These are phyloP conservation scores for Geranium incanum DNA, from an alignment of 441 rosid species.

Conservation along the genomic window DNA sequence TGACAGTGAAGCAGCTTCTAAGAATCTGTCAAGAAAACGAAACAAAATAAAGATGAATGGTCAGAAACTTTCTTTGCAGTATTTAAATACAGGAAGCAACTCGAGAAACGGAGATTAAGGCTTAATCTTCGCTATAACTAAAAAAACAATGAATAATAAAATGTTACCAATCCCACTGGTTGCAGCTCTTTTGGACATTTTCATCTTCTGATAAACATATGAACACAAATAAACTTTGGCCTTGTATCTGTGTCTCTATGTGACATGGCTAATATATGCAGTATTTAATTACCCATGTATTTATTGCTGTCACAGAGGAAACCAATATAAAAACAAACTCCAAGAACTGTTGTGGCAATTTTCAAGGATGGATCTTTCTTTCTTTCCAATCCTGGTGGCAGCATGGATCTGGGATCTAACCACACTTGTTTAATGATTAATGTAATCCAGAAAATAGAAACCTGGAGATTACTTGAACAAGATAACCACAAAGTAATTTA, in stretches of 20 bases:
- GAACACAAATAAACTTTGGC: background rate
- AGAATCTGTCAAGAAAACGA: slow-evolving; percentile 5
- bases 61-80: slow-evolving; percentile 3
- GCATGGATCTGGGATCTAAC: slow-evolving; percentile 7
- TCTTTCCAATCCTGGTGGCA: background rate
- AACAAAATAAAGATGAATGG: background rate
- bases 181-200: background rate
- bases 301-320: background rate
- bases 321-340: slow-evolving; percentile 1
- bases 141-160: background rate
- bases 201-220: background rate
- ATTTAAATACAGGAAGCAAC: slow-evolving; percentile 1
- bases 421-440: background rate
- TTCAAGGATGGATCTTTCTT: background rate
- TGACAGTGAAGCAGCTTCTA: slow-evolving; percentile 1
- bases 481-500: background rate
- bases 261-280: background rate
- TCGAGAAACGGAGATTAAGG: slow-evolving; percentile 4
- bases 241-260: background rate
- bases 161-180: background rate
- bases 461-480: background rate
- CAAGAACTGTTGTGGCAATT: background rate
- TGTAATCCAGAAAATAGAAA: background rate
- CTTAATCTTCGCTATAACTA: background rate
- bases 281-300: slow-evolving; percentile 1